phyloP scores from a whole-genome alignment of 2,329 filamentous ascomycete genomes.

The Ceratocystis eucalypticola region DNA sequence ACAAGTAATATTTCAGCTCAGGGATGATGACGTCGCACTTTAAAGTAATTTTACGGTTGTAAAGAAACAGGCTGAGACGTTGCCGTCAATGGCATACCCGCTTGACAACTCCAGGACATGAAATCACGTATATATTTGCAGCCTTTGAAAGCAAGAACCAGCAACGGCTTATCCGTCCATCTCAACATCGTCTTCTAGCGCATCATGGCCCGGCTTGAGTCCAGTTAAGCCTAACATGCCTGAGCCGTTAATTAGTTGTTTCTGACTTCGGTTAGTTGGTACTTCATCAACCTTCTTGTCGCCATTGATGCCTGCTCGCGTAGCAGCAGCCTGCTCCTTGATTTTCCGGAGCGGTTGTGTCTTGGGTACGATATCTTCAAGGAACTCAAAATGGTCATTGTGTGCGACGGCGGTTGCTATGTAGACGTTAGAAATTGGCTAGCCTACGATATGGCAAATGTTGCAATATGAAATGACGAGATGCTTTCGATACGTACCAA shows the following conservation, averaged over 20 bases:
- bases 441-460: neutral
- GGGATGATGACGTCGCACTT: neutral
- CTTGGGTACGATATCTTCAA: conserved; percentile 78
- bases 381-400: conserved; percentile 88
- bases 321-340: conserved; percentile 48
- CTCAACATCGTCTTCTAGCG: conserved; percentile 34
- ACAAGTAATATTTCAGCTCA: neutral
- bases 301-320: conserved; percentile 36
- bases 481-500: conserved; percentile 42
- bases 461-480: neutral
- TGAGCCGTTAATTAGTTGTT: conserved; percentile 20
- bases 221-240: conserved; percentile 17
- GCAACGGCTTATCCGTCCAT: conserved; percentile 42
- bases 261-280: conserved; percentile 18
- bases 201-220: conserved; percentile 35
- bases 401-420: conserved; percentile 69
- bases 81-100: neutral
- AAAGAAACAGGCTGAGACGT: neutral
- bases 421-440: neutral
- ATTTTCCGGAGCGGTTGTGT: conserved; percentile 69
- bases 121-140: neutral
- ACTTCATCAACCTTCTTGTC: conserved; percentile 23
- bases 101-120: neutral
- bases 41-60: no score
- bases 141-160: neutral